Conservation (phyloP, 2,329 filamentous ascomycete species). For the Metarhizium sp. region DNA sequence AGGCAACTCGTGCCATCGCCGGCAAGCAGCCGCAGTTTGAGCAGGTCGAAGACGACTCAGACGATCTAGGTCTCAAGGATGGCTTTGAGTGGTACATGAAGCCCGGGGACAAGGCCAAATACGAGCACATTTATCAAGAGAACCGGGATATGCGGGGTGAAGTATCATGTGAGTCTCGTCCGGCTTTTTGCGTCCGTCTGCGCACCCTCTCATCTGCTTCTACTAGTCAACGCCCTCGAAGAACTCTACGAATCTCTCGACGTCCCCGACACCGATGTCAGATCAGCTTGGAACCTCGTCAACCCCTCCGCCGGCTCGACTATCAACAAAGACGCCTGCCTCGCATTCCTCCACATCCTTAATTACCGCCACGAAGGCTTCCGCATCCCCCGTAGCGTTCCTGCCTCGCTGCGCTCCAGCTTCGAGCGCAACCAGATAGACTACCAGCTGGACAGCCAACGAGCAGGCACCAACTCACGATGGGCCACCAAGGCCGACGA, state of each 20-base stretch:
- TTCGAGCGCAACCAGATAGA: conserved; percentile 97
- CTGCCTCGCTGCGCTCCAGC: conserved; percentile 77
- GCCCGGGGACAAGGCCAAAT: conserved; percentile 81
- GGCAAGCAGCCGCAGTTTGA: conserved; percentile 78
- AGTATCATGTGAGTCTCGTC: conserved; percentile 53
- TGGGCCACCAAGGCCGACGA: conserved; percentile 77
- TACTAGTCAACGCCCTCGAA: conserved; percentile 65
- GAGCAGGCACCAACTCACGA: conserved; percentile 53
- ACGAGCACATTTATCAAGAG: conserved; percentile 94
- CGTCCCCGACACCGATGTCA: conserved; percentile 67
- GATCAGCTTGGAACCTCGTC: conserved; percentile 93
- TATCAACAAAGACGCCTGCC: conserved; percentile 89
- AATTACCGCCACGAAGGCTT: conserved; percentile 93
- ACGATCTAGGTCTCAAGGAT: conserved; percentile 78
- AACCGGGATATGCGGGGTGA: conserved; percentile 83
- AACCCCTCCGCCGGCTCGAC: conserved; percentile 76
- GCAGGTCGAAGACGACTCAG: conserved; percentile 71
- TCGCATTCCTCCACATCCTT: conserved; percentile 93
- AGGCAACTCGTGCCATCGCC: conserved; percentile 70
- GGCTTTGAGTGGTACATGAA: conserved; percentile 99
- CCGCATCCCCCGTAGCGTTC: conserved; percentile 85
- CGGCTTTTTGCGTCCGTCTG: neutral
- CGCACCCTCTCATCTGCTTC: conserved; percentile 7
- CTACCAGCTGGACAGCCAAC: conserved; percentile 78
- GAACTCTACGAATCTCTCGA: conserved; percentile 78